Base-by-base conservation (phyloP, 139 green algal genomes). In the Volvox reticuliferus region DNA sequence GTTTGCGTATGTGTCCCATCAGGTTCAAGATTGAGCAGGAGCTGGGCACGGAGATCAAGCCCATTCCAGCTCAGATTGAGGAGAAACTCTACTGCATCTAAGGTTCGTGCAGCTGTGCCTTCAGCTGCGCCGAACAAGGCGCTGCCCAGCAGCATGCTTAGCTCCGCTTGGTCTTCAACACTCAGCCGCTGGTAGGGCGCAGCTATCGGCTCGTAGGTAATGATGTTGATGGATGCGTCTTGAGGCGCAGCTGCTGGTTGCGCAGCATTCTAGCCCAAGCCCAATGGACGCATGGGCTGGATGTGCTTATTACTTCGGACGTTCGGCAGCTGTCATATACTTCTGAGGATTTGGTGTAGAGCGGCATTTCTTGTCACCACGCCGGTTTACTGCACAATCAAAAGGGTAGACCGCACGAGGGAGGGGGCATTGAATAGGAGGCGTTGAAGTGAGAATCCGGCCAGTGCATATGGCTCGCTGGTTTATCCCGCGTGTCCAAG, bases 21-120 rank as follows among this genome's bases (percentile, higher is more conserved):
- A 97, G 95, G 94, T 99, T 98, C 94, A 95, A 96, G 75, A 99
- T 99, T 91, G 98, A 99, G 95, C 98, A 99, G 94, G 98, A 99
- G 95, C 94, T 99, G 88, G 98, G 98, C 78, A 99, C 98, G 1
- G 98, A 99, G 93, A 99, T 99, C 95, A 99, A 99, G 95, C 98
- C 98, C 89, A 99, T 99, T 88, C 98, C 98, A 22, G 92, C 98
- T 0, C 88, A 96, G 88, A 99, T 99, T 86, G 98, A 99, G 89
- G 98, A 98, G 93, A 89, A 94, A 50, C 95, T 99, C 78, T 99
- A 99, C 96, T 99, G 98, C 91, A 86, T 91, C 32, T 91, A 91
- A 37, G 61, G 14, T 26, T 1, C 22, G 62, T 69, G 36, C 68
- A 69, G 44, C 68, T 55, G 84, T 20, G 84, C 69, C 69, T 69